These are phyloP conservation scores for Soucietia sequanensis DNA, from an alignment of 805 yeast genomes.

Conservation along the genomic window DNA sequence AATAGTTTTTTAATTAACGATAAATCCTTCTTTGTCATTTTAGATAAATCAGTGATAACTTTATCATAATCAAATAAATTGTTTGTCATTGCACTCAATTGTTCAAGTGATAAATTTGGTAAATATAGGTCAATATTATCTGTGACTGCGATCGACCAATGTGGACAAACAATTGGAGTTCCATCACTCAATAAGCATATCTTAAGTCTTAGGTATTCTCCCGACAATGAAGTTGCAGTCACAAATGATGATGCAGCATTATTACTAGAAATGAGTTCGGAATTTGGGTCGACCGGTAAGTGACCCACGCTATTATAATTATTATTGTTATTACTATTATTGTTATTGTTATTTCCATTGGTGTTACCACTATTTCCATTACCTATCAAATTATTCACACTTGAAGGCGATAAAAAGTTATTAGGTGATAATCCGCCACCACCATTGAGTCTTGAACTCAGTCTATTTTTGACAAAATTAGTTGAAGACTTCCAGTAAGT, in stretches of 20 bases:
- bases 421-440: constrained; percentile 43
- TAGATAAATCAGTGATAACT: constrained; percentile 36
- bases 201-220: constrained; percentile 68
- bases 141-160: constrained; percentile 52
- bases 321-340: not conserved
- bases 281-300: constrained; percentile 11
- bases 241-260: constrained; percentile 60
- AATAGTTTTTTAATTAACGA: constrained; percentile 43
- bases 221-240: constrained; percentile 86
- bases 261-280: constrained; percentile 17
- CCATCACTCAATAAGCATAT: constrained; percentile 79
- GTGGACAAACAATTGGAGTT: constrained; percentile 79
- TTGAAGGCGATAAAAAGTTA: constrained; percentile 38
- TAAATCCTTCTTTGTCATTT: constrained; percentile 36
- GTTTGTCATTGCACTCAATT: constrained; percentile 39
- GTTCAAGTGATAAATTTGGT: constrained; percentile 54
- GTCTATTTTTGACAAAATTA: constrained; percentile 41
- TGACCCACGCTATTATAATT: not conserved
- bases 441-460: constrained; percentile 27
- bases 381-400: constrained; percentile 13
- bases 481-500: constrained; percentile 95
- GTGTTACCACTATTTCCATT: not conserved
- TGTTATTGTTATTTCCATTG: not conserved
- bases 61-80: constrained; percentile 39
- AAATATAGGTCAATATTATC: constrained; percentile 58